Evolutionary conservation across 108 stramenopile species (phyloP), one percentile per base, ranked within the genome.

Genomic region (Nitzschia sp.): DNA sequence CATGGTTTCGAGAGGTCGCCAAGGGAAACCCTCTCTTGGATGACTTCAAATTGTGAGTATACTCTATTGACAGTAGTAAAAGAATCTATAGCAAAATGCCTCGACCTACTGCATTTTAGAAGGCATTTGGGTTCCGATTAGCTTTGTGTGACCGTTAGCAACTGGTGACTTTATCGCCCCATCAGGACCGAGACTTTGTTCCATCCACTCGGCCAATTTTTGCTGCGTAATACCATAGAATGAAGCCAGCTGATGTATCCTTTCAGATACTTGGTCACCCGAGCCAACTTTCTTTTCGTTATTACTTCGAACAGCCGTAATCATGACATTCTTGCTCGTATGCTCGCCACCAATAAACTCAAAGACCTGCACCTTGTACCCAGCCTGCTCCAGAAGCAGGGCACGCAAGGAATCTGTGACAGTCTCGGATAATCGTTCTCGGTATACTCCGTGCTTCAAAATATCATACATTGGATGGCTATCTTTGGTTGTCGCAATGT

Each of bases 291-390:
- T 2, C 30, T 61, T 62, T 9, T 46, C 32, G 17, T 35, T 38
- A 13, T 67, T 77, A 46, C 11, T 33, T 47, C 61, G 69, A 4
- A 85, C 76, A 0, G 90, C 95, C 3, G 90, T 87, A 65, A 95
- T 86, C 89, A 93, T 92, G 21, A 82, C 85, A 82, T 96, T 96
- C 71, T 94, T 96, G 27, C 82, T 79, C 1, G 92, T 96, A 59
- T 96, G 92, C 57, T 93, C 88, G 18, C 89, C 87, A 28, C 88
- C 89, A 25, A 92, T 75, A 71, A 93, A 96, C 59, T 96, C 95
- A 78, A 96, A 89, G 2, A 96, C 88, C 34, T 87, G 78, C 1
- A 88, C 89, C 26, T 90, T 80, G 72, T 96, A 95, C n/a, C 87
- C 88, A n/a, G 87, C 86, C 42, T 71, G 64, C 64, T 95, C 92